Evolutionary conservation across 2,329 filamentous ascomycete species (phyloP).

Genomic region (Xylaria sp.): DNA sequence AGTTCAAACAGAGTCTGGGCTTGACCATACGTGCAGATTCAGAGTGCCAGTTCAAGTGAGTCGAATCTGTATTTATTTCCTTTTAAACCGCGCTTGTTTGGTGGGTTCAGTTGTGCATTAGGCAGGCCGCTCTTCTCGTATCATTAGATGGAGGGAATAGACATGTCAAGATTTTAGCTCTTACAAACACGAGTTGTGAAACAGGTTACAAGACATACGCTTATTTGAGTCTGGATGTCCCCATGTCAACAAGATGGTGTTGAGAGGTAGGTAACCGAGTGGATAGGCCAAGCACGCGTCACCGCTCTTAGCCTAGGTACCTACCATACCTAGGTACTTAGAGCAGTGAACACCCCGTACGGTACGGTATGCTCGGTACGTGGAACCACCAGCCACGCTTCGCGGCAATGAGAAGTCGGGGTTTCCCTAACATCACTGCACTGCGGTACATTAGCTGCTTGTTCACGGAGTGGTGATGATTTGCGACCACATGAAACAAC

Average conservation of each 20-base stretch:
- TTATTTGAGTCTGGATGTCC: not conserved
- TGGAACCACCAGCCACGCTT: too few relatives aligned
- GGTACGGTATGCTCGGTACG: not conserved
- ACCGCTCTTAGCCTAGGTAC: constrained; percentile 5
- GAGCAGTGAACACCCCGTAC: not conserved
- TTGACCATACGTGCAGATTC: not conserved
- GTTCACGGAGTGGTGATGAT: constrained; percentile 13
- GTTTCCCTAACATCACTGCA: not conserved
- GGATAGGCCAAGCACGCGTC: constrained; percentile 15
- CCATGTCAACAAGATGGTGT: not conserved
- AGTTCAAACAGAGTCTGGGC: not conserved
- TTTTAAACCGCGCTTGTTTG: not conserved
- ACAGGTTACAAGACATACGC: constrained; percentile 15
- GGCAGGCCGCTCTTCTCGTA: constrained; percentile 8
- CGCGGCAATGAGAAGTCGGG: too few relatives aligned
- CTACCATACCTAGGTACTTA: not conserved
- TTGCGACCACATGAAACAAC: constrained; percentile 34
- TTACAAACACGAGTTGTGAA: constrained; percentile 15
- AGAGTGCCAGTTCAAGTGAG: not conserved
- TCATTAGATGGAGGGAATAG: not conserved
- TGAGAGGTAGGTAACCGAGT: not conserved
- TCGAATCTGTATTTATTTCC: not conserved
- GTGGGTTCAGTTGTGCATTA: not conserved
- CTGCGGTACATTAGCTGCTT: not conserved
- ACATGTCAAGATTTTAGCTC: not conserved